Percentiles rank a stretch among this genome's conserved stretches.
phyloP scores from a whole-genome alignment of 1,284 basidiomycete species.

The Vanrija humicola region DNA sequence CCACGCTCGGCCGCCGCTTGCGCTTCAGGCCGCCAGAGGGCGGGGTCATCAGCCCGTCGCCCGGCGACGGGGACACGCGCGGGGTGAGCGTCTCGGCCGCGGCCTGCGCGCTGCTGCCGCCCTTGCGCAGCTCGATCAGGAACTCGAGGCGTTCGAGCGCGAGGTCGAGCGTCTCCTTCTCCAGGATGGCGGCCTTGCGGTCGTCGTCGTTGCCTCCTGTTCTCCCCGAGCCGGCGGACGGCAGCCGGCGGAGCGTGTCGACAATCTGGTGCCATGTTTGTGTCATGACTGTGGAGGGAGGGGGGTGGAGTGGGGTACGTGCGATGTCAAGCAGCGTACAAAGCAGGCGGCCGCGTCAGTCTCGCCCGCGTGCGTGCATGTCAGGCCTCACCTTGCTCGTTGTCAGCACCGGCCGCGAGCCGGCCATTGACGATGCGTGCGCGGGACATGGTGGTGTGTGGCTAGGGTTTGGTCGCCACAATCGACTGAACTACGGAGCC shows the following conservation, averaged over 20 bases:
- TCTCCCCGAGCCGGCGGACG: constrained; percentile 10
- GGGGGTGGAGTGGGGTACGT: background rate
- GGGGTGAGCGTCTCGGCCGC: constrained; percentile 1
- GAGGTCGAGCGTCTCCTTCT: constrained; percentile 31
- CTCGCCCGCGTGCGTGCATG: background rate
- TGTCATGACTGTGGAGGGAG: constrained; percentile 22
- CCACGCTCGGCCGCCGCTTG: constrained; percentile 13
- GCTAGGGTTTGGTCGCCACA: too few species aligned
- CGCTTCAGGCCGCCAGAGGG: constrained; percentile 10
- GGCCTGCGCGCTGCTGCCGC: background rate
- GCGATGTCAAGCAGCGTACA: background rate
- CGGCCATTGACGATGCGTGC: constrained; percentile 7
- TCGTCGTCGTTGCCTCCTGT: constrained; percentile 12
- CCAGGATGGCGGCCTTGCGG: constrained; percentile 11
- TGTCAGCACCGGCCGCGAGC: constrained; percentile 5
- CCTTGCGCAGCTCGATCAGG: constrained; percentile 26
- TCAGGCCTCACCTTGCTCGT: constrained; percentile 20
- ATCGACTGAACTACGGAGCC: too few species aligned
- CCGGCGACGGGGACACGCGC: constrained; percentile 7
- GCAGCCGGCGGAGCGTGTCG: constrained; percentile 39
- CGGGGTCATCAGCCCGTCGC: constrained; percentile 11
- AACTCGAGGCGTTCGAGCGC: constrained; percentile 37
- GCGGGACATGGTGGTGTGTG: constrained; percentile 4
- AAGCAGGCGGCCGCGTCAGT: background rate
- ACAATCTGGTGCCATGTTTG: constrained; percentile 41